Evolutionary conservation across 257 asterid species (phyloP), one percentile per base, ranked within the genome.

Genomic region (Scutellaria barbata): DNA sequence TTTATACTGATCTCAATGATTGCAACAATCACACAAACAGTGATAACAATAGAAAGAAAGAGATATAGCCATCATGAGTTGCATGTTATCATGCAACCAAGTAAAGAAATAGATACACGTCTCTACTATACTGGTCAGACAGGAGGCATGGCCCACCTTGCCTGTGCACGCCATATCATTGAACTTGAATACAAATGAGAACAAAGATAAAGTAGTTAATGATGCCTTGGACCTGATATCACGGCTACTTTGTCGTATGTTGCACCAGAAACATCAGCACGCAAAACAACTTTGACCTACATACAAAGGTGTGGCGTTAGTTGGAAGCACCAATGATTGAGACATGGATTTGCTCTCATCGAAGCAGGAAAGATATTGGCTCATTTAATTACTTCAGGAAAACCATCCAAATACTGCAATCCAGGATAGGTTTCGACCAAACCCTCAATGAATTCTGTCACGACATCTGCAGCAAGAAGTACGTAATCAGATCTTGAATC

Each of bases 401-500:
- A 94, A 30, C 99, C 99, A 76, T 94, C 96, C 94, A 94, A 84
- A 78, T 89, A 92, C 80, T 94, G 99, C 90, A 94, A 82, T 14
- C 93, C 96, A 13, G 96, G 95, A 79, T 86, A 94, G 65, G 95
- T 92, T 81, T 94, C 99, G 66, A 88, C 96, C 71, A 94, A 79
- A 22, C 99, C 98, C 83, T 91, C 99, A 35, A 94, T 94, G 81
- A 89, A 89, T 91, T 94, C 99, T 5, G 88, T 94, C 80, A 89
- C 98, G 13, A 88, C 98, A 85, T 94, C 99, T 94, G 95, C 76
- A 84, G 75, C 69, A 63, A 80, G 51, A 43, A 56, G 56, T 39
- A 77, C 43, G 65, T 12, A 20, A 73, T 73, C 51, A 74, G 65
- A 68, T 51, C 48, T 30, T 52, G 22, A 11, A 71, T 47, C 7